A percentile compares a stretch with the other conserved stretches of the same genome.
These are phyloP conservation scores for Begonia fuchsioides DNA, from an alignment of 306 rosid genomes.

Conservation along the genomic window DNA sequence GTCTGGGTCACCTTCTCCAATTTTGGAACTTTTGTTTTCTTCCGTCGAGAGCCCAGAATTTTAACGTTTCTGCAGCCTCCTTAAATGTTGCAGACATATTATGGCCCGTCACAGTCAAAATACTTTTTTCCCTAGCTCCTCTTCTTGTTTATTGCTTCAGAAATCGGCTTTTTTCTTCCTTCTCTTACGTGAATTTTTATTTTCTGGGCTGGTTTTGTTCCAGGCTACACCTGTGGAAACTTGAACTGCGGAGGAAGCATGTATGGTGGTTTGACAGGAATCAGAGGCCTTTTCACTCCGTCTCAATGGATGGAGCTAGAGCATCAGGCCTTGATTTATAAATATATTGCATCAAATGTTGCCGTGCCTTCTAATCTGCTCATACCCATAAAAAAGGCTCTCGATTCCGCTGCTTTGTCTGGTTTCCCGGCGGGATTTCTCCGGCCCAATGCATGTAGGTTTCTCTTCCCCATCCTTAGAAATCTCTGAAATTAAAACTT, in stretches of 20 bases:
- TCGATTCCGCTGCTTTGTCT: slow-evolving; percentile 55
- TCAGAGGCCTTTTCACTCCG: slow-evolving; percentile 64
- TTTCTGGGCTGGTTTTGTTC: slow-evolving; percentile 7
- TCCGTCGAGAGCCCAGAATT: slow-evolving; percentile 6
- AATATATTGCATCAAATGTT: slow-evolving; percentile 63
- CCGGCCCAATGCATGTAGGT: slow-evolving; percentile 57
- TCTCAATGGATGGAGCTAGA: slow-evolving; percentile 96
- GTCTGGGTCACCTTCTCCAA: slow-evolving; percentile 11
- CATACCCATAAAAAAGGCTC: slow-evolving; percentile 64
- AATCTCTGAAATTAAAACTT: too few relatives aligned
- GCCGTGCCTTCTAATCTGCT: slow-evolving; percentile 76
- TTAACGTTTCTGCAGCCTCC: slow-evolving; percentile 9
- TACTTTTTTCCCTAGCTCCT: not conserved
- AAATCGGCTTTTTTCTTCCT: not conserved
- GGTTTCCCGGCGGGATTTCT: slow-evolving; percentile 36
- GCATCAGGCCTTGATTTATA: slow-evolving; percentile 94
- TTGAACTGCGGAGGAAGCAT: slow-evolving; percentile 21
- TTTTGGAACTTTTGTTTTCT: slow-evolving; percentile 1
- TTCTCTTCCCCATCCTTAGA: too few relatives aligned
- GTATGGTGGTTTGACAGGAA: slow-evolving; percentile 39
- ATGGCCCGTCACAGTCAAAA: slow-evolving; percentile 5
- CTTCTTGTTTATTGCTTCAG: too few relatives aligned
- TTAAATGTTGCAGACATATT: slow-evolving; percentile 13
- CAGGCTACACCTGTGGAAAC: slow-evolving; percentile 42
- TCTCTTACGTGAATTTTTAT: slow-evolving; percentile 4